Evolutionary conservation across 495 filamentous ascomycete species (phyloP).

Genomic region (Hyaloscypha bicolor): DNA sequence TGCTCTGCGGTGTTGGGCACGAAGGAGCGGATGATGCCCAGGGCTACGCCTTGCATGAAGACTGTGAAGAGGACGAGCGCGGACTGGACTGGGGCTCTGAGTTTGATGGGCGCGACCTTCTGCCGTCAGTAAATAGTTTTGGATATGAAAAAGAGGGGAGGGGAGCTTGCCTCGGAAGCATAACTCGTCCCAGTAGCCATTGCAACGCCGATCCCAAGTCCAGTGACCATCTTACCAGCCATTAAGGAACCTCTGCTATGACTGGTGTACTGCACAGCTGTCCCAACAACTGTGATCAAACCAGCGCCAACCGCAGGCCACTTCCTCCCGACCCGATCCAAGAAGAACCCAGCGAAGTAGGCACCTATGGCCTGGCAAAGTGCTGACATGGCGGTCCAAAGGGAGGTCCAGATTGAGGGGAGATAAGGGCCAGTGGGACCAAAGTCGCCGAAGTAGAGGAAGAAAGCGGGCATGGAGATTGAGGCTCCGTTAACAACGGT

Average conservation of each 20-base stretch:
- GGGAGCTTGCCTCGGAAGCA: conserved; percentile 24
- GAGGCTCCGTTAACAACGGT: conserved; percentile 34
- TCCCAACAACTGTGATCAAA: conserved; percentile 11
- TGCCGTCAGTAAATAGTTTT: neutral
- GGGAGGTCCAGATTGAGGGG: conserved; percentile 33
- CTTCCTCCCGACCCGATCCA: conserved; percentile 31
- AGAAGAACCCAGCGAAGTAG: conserved; percentile 29
- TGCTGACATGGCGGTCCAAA: conserved; percentile 36
- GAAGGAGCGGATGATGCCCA: conserved; percentile 33
- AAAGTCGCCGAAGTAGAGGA: conserved; percentile 33
- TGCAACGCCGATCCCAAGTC: conserved; percentile 27
- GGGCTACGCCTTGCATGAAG: conserved; percentile 34
- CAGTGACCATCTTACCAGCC: conserved; percentile 36
- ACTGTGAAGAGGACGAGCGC: conserved; percentile 34
- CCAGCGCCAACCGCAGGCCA: conserved; percentile 21
- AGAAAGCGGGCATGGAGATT: conserved; percentile 35
- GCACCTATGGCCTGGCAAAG: conserved; percentile 33
- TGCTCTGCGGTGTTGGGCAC: conserved; percentile 25
- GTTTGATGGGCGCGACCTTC: conserved; percentile 24
- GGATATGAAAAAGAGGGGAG: neutral
- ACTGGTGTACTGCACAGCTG: conserved; percentile 20
- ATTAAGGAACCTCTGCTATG: conserved; percentile 27
- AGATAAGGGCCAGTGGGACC: conserved; percentile 30
- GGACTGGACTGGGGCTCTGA: conserved; percentile 31
- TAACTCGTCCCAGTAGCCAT: conserved; percentile 34